phyloP scores from a whole-genome alignment of 2,329 filamentous ascomycete species.

The Chaetothyriales sp. region DNA sequence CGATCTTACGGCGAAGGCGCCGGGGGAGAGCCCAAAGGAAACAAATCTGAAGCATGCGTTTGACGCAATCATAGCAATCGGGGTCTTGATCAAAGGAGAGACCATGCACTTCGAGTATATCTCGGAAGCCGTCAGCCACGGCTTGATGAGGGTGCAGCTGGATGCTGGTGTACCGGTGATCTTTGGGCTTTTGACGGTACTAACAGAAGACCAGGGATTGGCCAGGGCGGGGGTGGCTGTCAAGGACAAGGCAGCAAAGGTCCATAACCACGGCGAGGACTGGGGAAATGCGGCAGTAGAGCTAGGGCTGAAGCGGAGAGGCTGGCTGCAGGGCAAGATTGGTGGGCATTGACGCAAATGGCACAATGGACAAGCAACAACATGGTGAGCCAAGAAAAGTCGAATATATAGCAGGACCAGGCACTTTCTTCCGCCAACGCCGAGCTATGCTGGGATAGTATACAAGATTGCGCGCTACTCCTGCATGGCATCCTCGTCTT shows the following conservation, averaged over 20 bases:
- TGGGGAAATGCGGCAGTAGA: slow-evolving; percentile 93
- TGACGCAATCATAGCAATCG: slow-evolving; percentile 87
- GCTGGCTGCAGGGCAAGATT: slow-evolving; percentile 60
- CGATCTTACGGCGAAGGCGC: slow-evolving; percentile 38
- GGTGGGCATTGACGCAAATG: slow-evolving; percentile 14
- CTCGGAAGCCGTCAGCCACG: slow-evolving; percentile 74
- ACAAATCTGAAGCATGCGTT: slow-evolving; percentile 35
- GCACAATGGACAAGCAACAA: too few species aligned
- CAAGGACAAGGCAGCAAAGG: slow-evolving; percentile 30
- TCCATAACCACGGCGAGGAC: slow-evolving; percentile 91
- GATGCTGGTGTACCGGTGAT: slow-evolving; percentile 80
- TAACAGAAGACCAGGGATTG: slow-evolving; percentile 75
- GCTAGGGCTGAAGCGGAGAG: slow-evolving; percentile 72
- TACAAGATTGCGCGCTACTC: slow-evolving; percentile 40
- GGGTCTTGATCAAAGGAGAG: slow-evolving; percentile 93
- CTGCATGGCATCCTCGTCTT: slow-evolving; percentile 73
- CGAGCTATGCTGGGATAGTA: slow-evolving; percentile 11
- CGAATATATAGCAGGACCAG: background rate
- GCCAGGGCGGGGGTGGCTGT: slow-evolving; percentile 61
- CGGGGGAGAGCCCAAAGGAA: slow-evolving; percentile 26
- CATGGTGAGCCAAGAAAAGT: too few species aligned
- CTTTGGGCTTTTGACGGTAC: slow-evolving; percentile 78
- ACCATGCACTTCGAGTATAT: slow-evolving; percentile 99
- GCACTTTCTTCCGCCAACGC: slow-evolving; percentile 2
- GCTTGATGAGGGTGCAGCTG: slow-evolving; percentile 84